phyloP scores from a whole-genome alignment of 2,329 filamentous ascomycete genomes.

The Monosporascus sp. region DNA sequence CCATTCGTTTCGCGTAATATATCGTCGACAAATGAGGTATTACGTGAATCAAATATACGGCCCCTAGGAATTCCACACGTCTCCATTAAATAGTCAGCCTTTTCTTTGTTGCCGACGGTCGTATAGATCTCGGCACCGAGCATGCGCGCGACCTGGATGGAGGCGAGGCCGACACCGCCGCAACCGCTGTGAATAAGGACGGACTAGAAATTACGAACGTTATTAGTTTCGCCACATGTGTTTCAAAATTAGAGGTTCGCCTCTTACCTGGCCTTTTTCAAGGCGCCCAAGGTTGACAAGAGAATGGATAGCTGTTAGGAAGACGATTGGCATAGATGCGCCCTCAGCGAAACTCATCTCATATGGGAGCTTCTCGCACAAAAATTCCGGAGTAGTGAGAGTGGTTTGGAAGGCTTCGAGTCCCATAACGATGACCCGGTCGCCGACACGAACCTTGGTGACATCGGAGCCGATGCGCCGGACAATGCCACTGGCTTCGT shows the following conservation, averaged over 20 bases:
- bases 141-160: neutral
- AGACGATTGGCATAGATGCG: neutral
- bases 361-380: too few species aligned
- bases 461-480: too few species aligned
- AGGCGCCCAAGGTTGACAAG: neutral
- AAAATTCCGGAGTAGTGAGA: too few species aligned
- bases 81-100: constrained; percentile 16
- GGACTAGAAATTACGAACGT: too few species aligned
- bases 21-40: constrained; percentile 16
- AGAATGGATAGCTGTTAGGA: neutral
- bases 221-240: too few species aligned
- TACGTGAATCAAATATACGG: constrained; percentile 20
- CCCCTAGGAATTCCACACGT: constrained; percentile 16
- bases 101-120: constrained; percentile 11
- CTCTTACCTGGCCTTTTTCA: neutral
- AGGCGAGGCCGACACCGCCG: neutral
- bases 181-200: neutral
- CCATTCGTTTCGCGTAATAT: constrained; percentile 11
- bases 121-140: neutral
- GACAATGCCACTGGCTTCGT: too few species aligned
- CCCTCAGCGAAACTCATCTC: too few species aligned
- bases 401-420: too few species aligned
- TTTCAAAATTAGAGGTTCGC: too few species aligned
- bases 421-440: too few species aligned
- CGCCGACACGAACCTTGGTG: too few species aligned